Base-by-base conservation (phyloP, 805 yeast species). In the Isabelozyma rhagii region DNA sequence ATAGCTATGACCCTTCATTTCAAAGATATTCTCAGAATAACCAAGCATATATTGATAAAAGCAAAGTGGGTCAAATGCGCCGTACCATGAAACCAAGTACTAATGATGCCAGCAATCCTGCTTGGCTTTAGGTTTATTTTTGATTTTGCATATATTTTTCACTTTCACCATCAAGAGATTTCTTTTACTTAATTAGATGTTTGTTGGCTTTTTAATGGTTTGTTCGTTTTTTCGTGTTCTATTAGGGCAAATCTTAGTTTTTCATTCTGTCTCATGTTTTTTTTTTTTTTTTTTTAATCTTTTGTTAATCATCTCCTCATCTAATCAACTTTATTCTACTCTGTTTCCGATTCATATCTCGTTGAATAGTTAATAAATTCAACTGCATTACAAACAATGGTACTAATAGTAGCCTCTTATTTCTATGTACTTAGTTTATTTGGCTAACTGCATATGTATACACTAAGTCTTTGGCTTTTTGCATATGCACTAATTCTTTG, bases 101-200 rank as follows among this genome's bases (percentile, higher is more conserved):
- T n/a, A 41, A 41, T 41, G 28, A 18, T 41, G 54, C 51, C 38
- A 57, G 56, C 18, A 51, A 54, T 43, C 60, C 62, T 29, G 56
- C 62, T 18, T 59, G 62, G 61, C 55, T 59, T 43, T 59, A 47
- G 47, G 40, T 43, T 36, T 34, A 15, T 42, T 36, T 36, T 47
- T 18, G 25, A 27, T 45, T 27, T 34, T 44, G 46, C 53, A 47
- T 39, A 49, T 42, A 50, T 56, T 15, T 55, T 44, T 39, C 54
- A 46, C 9, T 61, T 39, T 39, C 14, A 8, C 25, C 25, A 9
- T 13, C 36, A 31, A 31, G 36, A 31, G 36, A 31, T 31, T 31
- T 31, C 2, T 10, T 31, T 31, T 31, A 31, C 10, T 31, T 31
- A 9, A 8, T 31, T 31, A 31, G 36, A 8, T 31, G 36, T 31